Conservation (phyloP, 176 grass and related monocot species). For the Oryza brachyantha region DNA sequence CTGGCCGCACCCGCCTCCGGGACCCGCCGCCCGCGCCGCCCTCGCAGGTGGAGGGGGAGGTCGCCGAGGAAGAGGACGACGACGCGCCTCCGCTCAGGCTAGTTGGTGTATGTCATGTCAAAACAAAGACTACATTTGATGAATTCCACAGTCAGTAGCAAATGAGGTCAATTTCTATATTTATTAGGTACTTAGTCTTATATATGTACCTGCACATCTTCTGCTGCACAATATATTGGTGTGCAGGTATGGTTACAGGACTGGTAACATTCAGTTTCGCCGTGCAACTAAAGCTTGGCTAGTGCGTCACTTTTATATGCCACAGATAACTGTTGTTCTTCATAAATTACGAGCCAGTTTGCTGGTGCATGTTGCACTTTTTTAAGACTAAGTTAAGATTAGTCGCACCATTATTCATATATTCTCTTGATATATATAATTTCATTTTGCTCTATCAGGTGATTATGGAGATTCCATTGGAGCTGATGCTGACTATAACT, state of each 20-base stretch:
- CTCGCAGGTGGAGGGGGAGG: not conserved
- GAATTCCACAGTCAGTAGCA: not conserved
- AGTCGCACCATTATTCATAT: not conserved
- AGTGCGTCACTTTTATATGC: not conserved
- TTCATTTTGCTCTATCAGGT: slow-evolving; percentile 46
- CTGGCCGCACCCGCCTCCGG: slow-evolving; percentile 20
- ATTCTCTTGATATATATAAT: not conserved
- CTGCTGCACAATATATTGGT: not conserved
- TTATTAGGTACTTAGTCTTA: not conserved
- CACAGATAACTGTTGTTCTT: not conserved
- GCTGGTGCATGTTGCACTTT: not conserved
- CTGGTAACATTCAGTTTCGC: not conserved
- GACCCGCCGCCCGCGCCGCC: no score
- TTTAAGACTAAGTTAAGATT: not conserved
- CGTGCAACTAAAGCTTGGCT: not conserved
- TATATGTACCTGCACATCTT: not conserved
- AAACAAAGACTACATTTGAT: not conserved
- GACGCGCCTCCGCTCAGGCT: slow-evolving; percentile 41
- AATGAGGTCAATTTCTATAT: not conserved
- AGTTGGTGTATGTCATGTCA: not conserved
- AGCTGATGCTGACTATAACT: slow-evolving; percentile 90
- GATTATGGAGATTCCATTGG: slow-evolving; percentile 93
- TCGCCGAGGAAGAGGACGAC: slow-evolving; percentile 19
- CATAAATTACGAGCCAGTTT: not conserved
- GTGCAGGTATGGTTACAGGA: not conserved